These are phyloP conservation scores for Linderniella brevidens DNA, from an alignment of 257 asterid species.

Conservation along the genomic window DNA sequence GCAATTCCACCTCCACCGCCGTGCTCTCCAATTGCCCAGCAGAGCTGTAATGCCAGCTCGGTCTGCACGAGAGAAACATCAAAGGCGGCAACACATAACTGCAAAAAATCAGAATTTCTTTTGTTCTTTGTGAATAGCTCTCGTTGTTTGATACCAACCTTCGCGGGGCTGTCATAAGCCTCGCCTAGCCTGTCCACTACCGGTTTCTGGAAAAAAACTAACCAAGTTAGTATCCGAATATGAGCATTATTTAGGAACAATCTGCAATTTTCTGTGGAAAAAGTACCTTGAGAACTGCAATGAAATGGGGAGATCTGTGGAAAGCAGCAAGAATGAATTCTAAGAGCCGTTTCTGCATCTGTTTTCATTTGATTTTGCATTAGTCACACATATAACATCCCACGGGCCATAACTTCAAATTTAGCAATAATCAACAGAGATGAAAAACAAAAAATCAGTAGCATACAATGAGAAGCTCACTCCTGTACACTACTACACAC, in stretches of 20 bases:
- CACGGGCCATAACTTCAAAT: not conserved
- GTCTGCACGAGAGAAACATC: conserved; percentile 28
- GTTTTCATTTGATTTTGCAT: conserved; percentile 11
- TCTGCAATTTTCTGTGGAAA: not conserved
- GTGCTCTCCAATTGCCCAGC: conserved; percentile 97
- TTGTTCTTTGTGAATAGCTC: conserved; percentile 5
- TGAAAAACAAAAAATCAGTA: no score
- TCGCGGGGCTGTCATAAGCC: conserved; percentile 60
- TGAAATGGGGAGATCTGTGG: conserved; percentile 60
- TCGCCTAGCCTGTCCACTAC: conserved; percentile 80
- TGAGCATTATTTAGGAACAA: not conserved
- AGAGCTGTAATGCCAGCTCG: conserved; percentile 78
- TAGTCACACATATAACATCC: conserved; percentile 9
- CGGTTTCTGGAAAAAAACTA: conserved; percentile 50
- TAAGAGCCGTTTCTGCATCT: conserved; percentile 78
- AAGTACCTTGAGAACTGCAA: conserved; percentile 77
- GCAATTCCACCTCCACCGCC: conserved; percentile 96
- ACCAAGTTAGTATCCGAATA: not conserved
- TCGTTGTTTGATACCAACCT: conserved; percentile 29
- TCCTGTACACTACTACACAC: no score
- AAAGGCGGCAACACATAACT: conserved; percentile 1
- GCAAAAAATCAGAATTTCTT: conserved; percentile 5
- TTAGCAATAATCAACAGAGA: no score
- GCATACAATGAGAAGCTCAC: no score
- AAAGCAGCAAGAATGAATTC: conserved; percentile 85